A percentile compares a stretch with the other conserved stretches of the same genome.
phyloP scores from a whole-genome alignment of 2,329 filamentous ascomycete genomes.

The Epichloe sp. region DNA sequence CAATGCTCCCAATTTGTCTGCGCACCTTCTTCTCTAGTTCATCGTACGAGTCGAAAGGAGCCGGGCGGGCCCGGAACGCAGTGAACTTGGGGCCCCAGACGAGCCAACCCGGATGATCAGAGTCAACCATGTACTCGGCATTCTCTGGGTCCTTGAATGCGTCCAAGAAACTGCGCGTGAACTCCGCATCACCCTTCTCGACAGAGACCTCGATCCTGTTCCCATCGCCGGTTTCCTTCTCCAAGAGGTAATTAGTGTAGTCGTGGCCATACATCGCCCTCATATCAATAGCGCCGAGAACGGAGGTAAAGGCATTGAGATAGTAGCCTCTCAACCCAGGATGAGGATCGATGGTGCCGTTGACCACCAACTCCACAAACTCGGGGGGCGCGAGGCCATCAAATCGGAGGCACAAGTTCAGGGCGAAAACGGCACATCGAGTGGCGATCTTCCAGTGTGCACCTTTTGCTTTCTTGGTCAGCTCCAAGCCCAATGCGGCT shows the following conservation, averaged over 20 bases:
- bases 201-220: constrained; percentile 67
- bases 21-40: constrained; percentile 62
- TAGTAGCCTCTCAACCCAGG: constrained; percentile 74
- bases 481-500: constrained; percentile 62
- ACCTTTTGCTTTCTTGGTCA: constrained; percentile 61
- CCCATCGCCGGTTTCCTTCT: constrained; percentile 57
- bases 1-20: constrained; percentile 62
- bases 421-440: constrained; percentile 77
- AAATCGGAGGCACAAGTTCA: constrained; percentile 85
- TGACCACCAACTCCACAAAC: constrained; percentile 71
- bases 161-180: constrained; percentile 66
- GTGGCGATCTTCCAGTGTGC: constrained; percentile 96
- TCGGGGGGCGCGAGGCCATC: constrained; percentile 71
- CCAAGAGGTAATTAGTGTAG: constrained; percentile 74
- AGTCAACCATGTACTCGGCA: constrained; percentile 80
- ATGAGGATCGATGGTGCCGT: constrained; percentile 79
- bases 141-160: constrained; percentile 55
- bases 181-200: constrained; percentile 58
- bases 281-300: constrained; percentile 80
- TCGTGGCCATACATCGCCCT: constrained; percentile 75
- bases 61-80: constrained; percentile 61
- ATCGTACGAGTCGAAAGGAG: constrained; percentile 60
- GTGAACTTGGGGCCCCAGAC: constrained; percentile 86
- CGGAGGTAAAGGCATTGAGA: constrained; percentile 57
- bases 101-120: constrained; percentile 89